Evolutionary conservation across 2,329 filamentous ascomycete species (phyloP).

Genomic region (Apiospora pterosperma): DNA sequence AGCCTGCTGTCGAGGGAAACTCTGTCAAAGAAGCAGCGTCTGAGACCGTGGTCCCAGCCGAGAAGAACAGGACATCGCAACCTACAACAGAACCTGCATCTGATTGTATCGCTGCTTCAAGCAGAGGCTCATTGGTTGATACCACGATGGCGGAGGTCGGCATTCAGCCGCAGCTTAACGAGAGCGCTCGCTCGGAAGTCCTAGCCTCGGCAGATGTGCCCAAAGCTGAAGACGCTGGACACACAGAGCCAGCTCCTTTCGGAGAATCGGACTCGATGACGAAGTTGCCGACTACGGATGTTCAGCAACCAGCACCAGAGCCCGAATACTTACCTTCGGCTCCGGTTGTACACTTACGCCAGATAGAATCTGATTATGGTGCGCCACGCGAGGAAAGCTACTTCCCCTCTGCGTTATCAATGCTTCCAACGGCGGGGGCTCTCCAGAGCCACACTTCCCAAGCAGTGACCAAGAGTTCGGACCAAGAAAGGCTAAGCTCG

Average conservation of each 20-base stretch:
- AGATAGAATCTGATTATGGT: not conserved
- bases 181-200: not conserved
- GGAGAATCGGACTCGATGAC: not conserved
- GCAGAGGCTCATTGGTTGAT: not conserved
- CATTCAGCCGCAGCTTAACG: conserved; percentile 1
- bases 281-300: not conserved
- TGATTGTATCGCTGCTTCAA: not conserved
- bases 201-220: not conserved
- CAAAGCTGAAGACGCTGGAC: not conserved
- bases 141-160: not conserved
- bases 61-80: conserved; percentile 28
- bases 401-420: not conserved
- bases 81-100: conserved; percentile 11
- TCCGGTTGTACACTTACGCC: not conserved
- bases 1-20: not conserved
- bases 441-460: not conserved
- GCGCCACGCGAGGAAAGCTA: not conserved
- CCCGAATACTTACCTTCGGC: not conserved
- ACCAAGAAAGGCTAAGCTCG: not conserved
- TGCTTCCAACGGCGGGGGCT: not conserved
- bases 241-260: not conserved
- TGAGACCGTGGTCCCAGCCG: conserved; percentile 11
- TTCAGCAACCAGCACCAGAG: not conserved
- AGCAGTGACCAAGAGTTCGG: not conserved
- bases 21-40: not conserved